phyloP scores from a whole-genome alignment of 257 asterid genomes.

The Salvia splendens region DNA sequence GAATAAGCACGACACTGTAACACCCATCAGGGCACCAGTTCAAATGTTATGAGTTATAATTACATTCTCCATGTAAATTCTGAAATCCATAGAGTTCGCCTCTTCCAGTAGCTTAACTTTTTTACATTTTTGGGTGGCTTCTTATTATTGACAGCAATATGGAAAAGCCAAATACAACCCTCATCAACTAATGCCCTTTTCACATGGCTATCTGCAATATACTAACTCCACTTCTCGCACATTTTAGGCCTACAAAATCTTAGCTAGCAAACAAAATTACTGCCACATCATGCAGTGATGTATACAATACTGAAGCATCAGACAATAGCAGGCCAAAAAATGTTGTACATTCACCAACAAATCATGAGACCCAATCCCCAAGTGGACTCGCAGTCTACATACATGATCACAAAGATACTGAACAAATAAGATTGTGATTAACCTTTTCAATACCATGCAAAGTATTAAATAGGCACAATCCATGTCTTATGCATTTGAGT shows the following conservation, averaged over 20 bases:
- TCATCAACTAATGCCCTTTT: background rate
- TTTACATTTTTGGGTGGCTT: conserved; percentile 4
- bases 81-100: conserved; percentile 18
- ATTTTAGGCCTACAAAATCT: background rate
- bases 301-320: conserved; percentile 11
- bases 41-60: background rate
- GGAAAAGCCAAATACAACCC: conserved; percentile 11
- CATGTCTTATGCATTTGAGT: conserved; percentile 14
- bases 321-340: conserved; percentile 9
- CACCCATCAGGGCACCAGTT: conserved; percentile 18
- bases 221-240: conserved; percentile 12
- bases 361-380: background rate
- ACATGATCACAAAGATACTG: conserved; percentile 4
- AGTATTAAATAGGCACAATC: conserved; percentile 17
- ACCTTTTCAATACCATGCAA: conserved; percentile 1
- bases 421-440: conserved; percentile 19
- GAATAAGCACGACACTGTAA: background rate
- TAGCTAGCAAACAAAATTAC: conserved; percentile 15
- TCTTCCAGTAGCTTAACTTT: conserved; percentile 13
- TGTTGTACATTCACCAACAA: conserved; percentile 21
- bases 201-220: conserved; percentile 10
- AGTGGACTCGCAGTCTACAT: conserved; percentile 17
- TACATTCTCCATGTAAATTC: background rate
- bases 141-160: conserved; percentile 10
- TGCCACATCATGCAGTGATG: conserved; percentile 18